phyloP scores from a whole-genome alignment of 164 flowering plant genomes.

The Piper betle region DNA sequence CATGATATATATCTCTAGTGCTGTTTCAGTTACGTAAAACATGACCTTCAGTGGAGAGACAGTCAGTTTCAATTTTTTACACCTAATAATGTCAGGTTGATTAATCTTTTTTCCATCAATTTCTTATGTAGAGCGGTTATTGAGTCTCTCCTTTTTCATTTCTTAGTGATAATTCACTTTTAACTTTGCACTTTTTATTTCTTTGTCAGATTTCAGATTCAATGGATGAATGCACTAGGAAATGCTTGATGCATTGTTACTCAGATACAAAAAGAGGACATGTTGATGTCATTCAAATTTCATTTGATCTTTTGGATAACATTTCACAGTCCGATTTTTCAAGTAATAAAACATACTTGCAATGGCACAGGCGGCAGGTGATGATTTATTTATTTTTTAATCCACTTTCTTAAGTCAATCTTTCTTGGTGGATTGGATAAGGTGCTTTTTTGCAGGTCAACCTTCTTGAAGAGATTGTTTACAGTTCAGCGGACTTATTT shows the following conservation, averaged over 20 bases:
- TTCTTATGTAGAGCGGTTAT: too few species aligned
- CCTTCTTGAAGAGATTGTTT: constrained; percentile 54
- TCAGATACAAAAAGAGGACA: constrained; percentile 24
- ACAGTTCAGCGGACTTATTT: constrained; percentile 18
- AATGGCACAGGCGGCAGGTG: constrained; percentile 79
- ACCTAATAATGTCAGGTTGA: too few species aligned
- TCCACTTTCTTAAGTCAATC: background rate
- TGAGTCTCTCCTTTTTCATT: too few species aligned
- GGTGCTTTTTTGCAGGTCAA: constrained; percentile 27
- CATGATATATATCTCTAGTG: too few species aligned
- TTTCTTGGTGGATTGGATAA: background rate
- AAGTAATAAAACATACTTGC: constrained; percentile 42
- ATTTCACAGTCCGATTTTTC: constrained; percentile 42
- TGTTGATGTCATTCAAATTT: constrained; percentile 42
- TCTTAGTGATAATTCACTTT: background rate
- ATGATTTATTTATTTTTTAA: constrained; percentile 1
- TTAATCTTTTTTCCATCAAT: too few species aligned
- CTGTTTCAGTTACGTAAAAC: too few species aligned
- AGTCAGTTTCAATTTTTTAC: too few species aligned
- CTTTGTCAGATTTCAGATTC: constrained; percentile 53
- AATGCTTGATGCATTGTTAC: constrained; percentile 32
- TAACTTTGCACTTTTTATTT: background rate
- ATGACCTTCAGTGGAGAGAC: too few species aligned
- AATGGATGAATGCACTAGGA: constrained; percentile 47
- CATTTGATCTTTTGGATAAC: constrained; percentile 43